phyloP scores from a whole-genome alignment of 192 early-diverging fungal species.

The Linnemannia schmuckeri region DNA sequence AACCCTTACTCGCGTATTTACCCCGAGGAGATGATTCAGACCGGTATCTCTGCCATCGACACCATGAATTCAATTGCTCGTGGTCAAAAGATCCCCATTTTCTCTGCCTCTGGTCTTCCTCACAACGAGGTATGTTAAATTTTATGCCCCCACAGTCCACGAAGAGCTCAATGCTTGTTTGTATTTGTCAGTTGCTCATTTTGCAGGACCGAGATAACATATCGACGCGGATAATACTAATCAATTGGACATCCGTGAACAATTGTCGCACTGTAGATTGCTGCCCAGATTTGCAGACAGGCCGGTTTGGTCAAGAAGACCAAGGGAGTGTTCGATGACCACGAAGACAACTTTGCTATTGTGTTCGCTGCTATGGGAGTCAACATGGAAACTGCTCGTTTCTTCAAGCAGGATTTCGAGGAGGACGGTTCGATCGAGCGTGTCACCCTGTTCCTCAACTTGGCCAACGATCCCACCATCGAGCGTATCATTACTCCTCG shows the following conservation, averaged over 20 bases:
- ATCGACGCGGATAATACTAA: not conserved
- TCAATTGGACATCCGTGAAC: too few relatives aligned
- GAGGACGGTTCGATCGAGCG: conserved; percentile 99
- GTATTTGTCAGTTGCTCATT: conserved; percentile 1
- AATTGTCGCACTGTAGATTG: conserved; percentile 74
- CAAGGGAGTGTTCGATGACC: conserved; percentile 94
- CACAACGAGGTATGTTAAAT: conserved; percentile 88
- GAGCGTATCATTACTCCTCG: conserved; percentile 99
- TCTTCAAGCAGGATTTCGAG: conserved; percentile 99
- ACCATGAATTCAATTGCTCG: conserved; percentile 99
- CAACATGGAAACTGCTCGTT: conserved; percentile 99
- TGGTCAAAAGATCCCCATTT: conserved; percentile 99
- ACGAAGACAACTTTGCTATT: conserved; percentile 99
- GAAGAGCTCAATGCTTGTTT: not conserved
- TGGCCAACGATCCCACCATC: conserved; percentile 99
- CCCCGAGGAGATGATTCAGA: conserved; percentile 99
- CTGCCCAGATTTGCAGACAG: conserved; percentile 99
- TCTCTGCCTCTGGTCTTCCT: conserved; percentile 97
- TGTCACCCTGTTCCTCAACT: conserved; percentile 98
- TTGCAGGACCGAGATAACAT: not conserved
- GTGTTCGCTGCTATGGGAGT: conserved; percentile 99
- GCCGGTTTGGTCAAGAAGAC: conserved; percentile 95
- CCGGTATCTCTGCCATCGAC: conserved; percentile 98
- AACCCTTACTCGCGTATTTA: conserved; percentile 99
- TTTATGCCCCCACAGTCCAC: not conserved